Conservation (phyloP, 2,329 filamentous ascomycete species). For the Cladosporium cucumerinum region DNA sequence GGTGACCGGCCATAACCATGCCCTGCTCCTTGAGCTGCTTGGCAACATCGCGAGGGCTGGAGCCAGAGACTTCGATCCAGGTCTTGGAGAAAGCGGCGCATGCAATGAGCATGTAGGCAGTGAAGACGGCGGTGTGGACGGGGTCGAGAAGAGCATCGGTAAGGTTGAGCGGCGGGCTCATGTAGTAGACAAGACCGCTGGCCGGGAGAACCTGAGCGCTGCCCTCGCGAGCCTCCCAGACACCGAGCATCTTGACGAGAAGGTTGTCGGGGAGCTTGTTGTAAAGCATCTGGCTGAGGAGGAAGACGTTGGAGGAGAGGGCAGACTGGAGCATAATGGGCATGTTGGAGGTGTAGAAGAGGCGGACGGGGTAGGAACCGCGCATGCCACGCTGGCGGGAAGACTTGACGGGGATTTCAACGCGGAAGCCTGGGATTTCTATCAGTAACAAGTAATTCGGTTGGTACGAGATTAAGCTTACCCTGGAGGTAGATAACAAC, state of each 20-base stretch:
- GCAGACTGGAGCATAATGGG: conserved; percentile 99
- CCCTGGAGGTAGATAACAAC: conserved; percentile 83
- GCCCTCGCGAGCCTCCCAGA: conserved; percentile 96
- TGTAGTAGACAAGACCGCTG: conserved; percentile 97
- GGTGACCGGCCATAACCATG: conserved; percentile 98
- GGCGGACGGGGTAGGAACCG: conserved; percentile 94
- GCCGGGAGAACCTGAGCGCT: conserved; percentile 91
- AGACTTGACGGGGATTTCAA: conserved; percentile 99
- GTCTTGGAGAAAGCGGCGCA: conserved; percentile 99
- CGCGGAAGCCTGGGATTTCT: conserved; percentile 72
- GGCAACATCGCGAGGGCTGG: conserved; percentile 93
- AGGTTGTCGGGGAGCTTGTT: conserved; percentile 99
- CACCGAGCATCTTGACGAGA: conserved; percentile 91
- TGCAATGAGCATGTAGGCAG: conserved; percentile 95
- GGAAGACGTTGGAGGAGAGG: conserved; percentile 97
- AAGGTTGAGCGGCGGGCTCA: conserved; percentile 97
- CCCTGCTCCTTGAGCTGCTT: conserved; percentile 99
- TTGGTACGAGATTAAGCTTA: conserved; percentile 13
- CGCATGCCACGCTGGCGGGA: conserved; percentile 98
- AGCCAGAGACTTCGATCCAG: conserved; percentile 99
- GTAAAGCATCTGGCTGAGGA: conserved; percentile 99
- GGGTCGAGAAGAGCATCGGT: conserved; percentile 95
- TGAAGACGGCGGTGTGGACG: conserved; percentile 93
- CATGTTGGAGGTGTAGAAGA: conserved; percentile 99
- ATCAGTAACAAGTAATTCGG: background rate